These are phyloP conservation scores for Boletus subparvulus DNA, from an alignment of 768 basidiomycete species.

Conservation along the genomic window DNA sequence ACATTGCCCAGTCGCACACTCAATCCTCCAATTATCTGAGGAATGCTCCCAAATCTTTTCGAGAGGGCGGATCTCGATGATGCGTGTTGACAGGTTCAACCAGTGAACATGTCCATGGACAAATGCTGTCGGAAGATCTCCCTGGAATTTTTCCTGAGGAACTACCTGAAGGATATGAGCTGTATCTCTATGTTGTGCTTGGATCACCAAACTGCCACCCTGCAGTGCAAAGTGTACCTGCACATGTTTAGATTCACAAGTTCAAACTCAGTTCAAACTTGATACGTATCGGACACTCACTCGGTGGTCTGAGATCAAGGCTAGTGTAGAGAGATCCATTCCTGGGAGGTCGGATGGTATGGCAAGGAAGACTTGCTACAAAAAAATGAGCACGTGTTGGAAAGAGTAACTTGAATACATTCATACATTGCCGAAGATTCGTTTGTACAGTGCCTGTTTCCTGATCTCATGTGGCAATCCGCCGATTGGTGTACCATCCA, in stretches of 20 bases:
- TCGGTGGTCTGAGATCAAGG: background rate
- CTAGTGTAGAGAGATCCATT: background rate
- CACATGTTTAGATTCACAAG: background rate
- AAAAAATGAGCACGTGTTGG: no score
- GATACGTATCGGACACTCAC: background rate
- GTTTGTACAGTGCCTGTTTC: slow-evolving; percentile 33
- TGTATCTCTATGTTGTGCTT: background rate
- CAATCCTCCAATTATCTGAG: slow-evolving; percentile 20
- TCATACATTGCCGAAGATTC: background rate
- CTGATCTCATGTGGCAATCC: background rate
- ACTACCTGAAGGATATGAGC: background rate
- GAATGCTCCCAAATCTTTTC: slow-evolving; percentile 19
- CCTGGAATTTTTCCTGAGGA: background rate
- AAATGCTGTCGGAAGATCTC: background rate
- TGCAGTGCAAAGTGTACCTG: background rate
- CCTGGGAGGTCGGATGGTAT: background rate
- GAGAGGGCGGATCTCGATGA: slow-evolving; percentile 26
- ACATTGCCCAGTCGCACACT: background rate
- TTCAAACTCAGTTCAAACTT: no score
- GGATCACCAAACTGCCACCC: background rate
- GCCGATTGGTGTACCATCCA: background rate
- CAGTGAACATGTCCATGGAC: slow-evolving; percentile 23
- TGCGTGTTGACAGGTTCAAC: slow-evolving; percentile 15
- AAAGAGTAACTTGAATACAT: no score
- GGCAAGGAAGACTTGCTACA: background rate